These are phyloP conservation scores for Chaetomiaceae sp. DNA, from an alignment of 2,329 filamentous ascomycete genomes.

Conservation along the genomic window DNA sequence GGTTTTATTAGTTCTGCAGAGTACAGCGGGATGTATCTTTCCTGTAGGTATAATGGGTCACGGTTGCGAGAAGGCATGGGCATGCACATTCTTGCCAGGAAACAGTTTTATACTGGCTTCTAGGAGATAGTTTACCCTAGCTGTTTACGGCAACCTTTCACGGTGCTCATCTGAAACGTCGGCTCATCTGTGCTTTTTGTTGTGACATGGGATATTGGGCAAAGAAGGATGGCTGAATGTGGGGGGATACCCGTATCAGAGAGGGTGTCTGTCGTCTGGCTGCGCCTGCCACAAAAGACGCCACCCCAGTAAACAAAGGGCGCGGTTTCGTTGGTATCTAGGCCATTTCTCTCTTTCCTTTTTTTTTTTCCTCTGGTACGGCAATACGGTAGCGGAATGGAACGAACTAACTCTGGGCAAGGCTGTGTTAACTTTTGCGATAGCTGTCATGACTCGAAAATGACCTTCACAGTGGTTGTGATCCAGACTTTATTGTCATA, in stretches of 20 bases:
- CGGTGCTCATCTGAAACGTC: no score
- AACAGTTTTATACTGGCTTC: no score
- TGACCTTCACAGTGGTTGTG: background rate
- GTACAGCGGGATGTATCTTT: no score
- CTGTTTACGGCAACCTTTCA: no score
- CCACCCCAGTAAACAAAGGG: no score
- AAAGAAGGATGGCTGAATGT: background rate
- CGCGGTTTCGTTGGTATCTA: conserved; percentile 1
- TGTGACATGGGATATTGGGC: background rate
- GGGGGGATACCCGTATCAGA: background rate
- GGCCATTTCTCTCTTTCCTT: background rate
- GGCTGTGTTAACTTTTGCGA: no score
- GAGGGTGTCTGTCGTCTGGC: background rate
- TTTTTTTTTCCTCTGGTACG: background rate
- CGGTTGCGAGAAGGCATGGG: no score
- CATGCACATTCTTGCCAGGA: no score
- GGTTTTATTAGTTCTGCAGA: no score
- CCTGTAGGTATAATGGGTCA: no score
- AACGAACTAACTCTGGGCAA: background rate
- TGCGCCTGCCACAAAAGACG: background rate
- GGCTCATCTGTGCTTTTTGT: background rate
- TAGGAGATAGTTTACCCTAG: no score
- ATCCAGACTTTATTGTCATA: background rate
- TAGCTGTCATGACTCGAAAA: no score
- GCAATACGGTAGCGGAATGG: background rate